Percentiles rank a stretch among this genome's conserved stretches.
These are phyloP conservation scores for Dichotomocladium elegans DNA, from an alignment of 371 early-diverging fungal species.

Conservation along the genomic window DNA sequence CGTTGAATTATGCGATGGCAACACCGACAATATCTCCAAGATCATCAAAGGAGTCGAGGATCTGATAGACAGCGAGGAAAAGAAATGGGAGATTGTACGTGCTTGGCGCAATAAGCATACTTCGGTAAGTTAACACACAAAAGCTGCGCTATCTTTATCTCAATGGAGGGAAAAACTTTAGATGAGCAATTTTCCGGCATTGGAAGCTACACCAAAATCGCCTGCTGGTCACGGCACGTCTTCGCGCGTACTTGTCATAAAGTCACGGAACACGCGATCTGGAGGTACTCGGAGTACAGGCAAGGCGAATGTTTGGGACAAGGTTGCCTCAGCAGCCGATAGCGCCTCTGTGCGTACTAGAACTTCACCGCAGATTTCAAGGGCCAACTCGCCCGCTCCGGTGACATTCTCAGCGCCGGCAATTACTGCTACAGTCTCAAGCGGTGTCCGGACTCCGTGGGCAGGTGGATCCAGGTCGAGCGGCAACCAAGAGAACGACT, in stretches of 20 bases:
- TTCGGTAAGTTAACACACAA: conserved; percentile 39
- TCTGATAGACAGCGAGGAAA: conserved; percentile 50
- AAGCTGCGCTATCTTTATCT: too few relatives aligned
- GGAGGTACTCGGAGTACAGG: conserved; percentile 26
- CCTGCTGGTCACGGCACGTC: conserved; percentile 36
- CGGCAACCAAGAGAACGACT: conserved; percentile 3
- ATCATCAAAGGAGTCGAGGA: conserved; percentile 52
- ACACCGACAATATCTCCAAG: conserved; percentile 45
- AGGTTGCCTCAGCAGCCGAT: conserved; percentile 34
- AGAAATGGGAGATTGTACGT: conserved; percentile 60
- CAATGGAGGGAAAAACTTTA: too few relatives aligned
- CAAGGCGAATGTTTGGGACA: conserved; percentile 43
- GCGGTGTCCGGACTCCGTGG: conserved; percentile 19
- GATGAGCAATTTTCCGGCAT: conserved; percentile 25
- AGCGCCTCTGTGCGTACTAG: conserved; percentile 16
- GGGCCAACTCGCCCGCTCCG: conserved; percentile 33
- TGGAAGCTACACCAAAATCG: conserved; percentile 16
- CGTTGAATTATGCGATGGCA: conserved; percentile 38
- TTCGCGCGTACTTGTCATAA: conserved; percentile 45
- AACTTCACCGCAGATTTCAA: conserved; percentile 36
- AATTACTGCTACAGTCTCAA: not conserved
- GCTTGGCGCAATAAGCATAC: conserved; percentile 71
- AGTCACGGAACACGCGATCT: conserved; percentile 44
- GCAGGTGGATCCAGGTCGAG: conserved; percentile 4
- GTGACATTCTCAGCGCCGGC: conserved; percentile 3